These are phyloP conservation scores for Hypoxylon crocopeplum DNA, from an alignment of 495 filamentous ascomycete genomes.

Conservation along the genomic window DNA sequence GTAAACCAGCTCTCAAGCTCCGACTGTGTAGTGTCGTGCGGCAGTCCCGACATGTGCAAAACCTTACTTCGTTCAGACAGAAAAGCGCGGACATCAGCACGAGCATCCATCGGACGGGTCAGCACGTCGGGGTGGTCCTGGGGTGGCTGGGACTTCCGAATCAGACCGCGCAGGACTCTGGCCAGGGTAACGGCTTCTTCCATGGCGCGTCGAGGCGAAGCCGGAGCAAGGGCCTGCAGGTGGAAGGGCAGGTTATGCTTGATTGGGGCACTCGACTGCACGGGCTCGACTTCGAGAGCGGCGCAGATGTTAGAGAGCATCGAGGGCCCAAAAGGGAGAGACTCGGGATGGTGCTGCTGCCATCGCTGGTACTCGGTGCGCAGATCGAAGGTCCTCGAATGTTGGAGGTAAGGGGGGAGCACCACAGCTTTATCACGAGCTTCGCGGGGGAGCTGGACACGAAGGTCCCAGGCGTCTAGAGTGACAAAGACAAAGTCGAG, in stretches of 20 bases:
- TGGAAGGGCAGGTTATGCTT: conserved; percentile 99
- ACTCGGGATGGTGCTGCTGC: conserved; percentile 98
- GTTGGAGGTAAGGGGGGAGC: conserved; percentile 94
- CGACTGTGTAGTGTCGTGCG: conserved; percentile 97
- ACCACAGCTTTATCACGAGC: conserved; percentile 97
- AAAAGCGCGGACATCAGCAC: conserved; percentile 96
- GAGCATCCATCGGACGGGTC: conserved; percentile 93
- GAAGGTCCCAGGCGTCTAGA: conserved; percentile 96
- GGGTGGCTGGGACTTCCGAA: conserved; percentile 92
- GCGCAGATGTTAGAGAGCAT: conserved; percentile 95
- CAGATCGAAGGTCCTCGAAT: conserved; percentile 95
- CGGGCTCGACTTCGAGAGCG: conserved; percentile 94
- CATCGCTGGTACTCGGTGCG: conserved; percentile 97
- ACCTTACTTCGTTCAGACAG: conserved; percentile 95
- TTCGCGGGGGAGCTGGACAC: conserved; percentile 95
- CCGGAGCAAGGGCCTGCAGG: conserved; percentile 92
- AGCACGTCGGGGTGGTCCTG: conserved; percentile 94
- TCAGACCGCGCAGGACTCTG: conserved; percentile 86
- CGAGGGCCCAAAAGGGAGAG: conserved; percentile 92
- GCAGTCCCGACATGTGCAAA: conserved; percentile 93
- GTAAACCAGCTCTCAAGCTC: conserved; percentile 99
- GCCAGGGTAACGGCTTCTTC: conserved; percentile 95
- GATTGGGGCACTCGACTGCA: conserved; percentile 95
- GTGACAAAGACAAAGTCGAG: conserved; percentile 98
- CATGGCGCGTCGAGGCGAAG: conserved; percentile 96